Percentiles rank a stretch among this genome's conserved stretches.
Conservation (phyloP, 495 filamentous ascomycete species). For the Hyaloscypha variabilis region DNA sequence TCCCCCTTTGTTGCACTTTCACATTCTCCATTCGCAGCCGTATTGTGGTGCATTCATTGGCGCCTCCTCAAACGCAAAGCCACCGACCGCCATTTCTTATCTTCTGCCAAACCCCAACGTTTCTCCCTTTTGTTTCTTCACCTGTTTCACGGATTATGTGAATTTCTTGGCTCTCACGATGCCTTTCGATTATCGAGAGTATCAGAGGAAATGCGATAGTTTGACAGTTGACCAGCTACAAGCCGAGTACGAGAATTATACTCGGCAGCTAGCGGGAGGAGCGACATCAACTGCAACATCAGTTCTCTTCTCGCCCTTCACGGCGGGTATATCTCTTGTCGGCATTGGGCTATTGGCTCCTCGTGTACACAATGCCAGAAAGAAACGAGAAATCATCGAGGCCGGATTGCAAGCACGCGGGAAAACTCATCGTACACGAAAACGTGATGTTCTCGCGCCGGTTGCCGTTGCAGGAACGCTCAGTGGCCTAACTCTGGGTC, state of each 20-base stretch:
- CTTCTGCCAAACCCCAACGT: not conserved
- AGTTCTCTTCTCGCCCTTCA: conserved; percentile 33
- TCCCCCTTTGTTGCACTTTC: not conserved
- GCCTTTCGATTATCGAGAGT: conserved; percentile 36
- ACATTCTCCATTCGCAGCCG: not conserved
- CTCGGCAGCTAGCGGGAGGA: conserved; percentile 34
- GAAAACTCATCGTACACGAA: conserved; percentile 31
- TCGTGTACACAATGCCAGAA: conserved; percentile 37
- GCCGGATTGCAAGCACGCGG: conserved; percentile 31
- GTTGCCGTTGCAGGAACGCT: conserved; percentile 35
- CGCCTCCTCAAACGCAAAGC: not conserved
- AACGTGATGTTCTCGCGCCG: conserved; percentile 33
- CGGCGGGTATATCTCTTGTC: conserved; percentile 33
- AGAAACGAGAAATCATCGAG: conserved; percentile 39
- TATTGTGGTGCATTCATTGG: not conserved
- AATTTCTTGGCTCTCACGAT: conserved; percentile 14
- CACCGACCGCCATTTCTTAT: not conserved
- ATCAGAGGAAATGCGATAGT: conserved; percentile 33
- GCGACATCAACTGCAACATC: conserved; percentile 36
- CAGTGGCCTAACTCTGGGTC: conserved; percentile 32
- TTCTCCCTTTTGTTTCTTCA: not conserved
- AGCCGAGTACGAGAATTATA: conserved; percentile 37
- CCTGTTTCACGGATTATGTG: not conserved
- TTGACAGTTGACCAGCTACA: conserved; percentile 34
- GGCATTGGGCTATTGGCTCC: conserved; percentile 35